phyloP scores from a whole-genome alignment of 2,329 filamentous ascomycete species.

The Trichoderma koningii region DNA sequence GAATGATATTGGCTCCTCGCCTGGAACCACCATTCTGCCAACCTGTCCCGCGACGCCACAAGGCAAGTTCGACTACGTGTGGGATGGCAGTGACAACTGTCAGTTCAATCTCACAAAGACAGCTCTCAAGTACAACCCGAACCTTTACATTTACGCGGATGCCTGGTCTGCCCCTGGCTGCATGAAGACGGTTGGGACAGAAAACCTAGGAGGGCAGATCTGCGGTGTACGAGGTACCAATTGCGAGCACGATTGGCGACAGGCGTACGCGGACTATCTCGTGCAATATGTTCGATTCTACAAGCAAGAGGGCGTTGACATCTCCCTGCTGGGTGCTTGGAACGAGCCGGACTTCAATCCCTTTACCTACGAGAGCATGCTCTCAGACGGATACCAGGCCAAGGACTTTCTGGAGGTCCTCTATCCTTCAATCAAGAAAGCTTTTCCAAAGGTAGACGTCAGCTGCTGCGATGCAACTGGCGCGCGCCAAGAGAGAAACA shows the following conservation, averaged over 20 bases:
- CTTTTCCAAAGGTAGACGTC: constrained; percentile 18
- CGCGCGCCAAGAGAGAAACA: constrained; percentile 21
- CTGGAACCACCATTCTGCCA: constrained; percentile 17
- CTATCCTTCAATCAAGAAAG: constrained; percentile 19
- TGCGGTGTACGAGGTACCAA: constrained; percentile 19
- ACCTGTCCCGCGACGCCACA: constrained; percentile 16
- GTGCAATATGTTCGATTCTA: constrained; percentile 22
- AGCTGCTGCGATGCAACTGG: constrained; percentile 23
- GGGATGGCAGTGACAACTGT: constrained; percentile 20
- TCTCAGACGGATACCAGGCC: constrained; percentile 21
- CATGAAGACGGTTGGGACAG: constrained; percentile 21
- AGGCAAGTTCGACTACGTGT: constrained; percentile 17
- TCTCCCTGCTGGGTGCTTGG: constrained; percentile 21
- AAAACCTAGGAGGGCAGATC: constrained; percentile 19
- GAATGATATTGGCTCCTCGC: constrained; percentile 19
- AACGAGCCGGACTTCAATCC: constrained; percentile 22
- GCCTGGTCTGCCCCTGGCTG: constrained; percentile 22
- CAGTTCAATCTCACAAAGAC: constrained; percentile 23
- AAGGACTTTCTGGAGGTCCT: constrained; percentile 21
- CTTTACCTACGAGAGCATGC: constrained; percentile 24
- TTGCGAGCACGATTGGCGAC: constrained; percentile 20
- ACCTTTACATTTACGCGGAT: constrained; percentile 14
- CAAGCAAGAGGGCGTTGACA: constrained; percentile 16
- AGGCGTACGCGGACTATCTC: constrained; percentile 21
- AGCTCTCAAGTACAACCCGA: constrained; percentile 6